Evolutionary conservation across 768 basidiomycete genomes (phyloP).

Genomic region (Chiua virens): DNA sequence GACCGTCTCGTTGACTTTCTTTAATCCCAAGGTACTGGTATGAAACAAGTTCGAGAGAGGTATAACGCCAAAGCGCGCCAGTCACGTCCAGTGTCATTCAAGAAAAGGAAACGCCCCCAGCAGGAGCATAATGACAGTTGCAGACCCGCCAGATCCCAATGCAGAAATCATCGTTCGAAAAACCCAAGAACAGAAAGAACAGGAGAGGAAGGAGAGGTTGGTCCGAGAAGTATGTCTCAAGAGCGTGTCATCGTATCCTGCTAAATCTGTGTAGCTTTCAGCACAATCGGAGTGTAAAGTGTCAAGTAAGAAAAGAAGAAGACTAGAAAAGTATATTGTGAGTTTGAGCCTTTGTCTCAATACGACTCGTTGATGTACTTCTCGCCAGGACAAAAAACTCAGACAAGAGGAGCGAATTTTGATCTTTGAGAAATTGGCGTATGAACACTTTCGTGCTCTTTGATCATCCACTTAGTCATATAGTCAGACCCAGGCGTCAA

Average conservation of each 20-base stretch:
- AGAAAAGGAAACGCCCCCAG: constrained; percentile 56
- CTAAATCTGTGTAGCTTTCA: constrained; percentile 22
- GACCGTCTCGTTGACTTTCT: no score
- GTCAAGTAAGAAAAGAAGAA: constrained; percentile 82
- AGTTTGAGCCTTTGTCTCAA: constrained; percentile 25
- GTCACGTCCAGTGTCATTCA: constrained; percentile 57
- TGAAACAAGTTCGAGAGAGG: constrained; percentile 30
- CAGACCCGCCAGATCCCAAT: constrained; percentile 49
- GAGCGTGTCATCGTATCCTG: not conserved
- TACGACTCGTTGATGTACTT: not conserved
- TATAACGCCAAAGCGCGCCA: constrained; percentile 71
- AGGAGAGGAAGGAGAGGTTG: constrained; percentile 57
- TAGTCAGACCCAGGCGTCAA: constrained; percentile 76
- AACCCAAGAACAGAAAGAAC: constrained; percentile 58
- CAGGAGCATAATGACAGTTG: constrained; percentile 21
- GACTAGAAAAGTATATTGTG: constrained; percentile 91
- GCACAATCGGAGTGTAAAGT: constrained; percentile 67
- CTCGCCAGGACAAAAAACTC: constrained; percentile 78
- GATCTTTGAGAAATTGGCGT: constrained; percentile 84
- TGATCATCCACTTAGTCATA: constrained; percentile 14
- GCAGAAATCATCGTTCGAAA: constrained; percentile 59
- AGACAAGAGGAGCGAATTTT: constrained; percentile 82
- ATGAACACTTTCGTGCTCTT: constrained; percentile 25
- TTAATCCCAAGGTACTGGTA: not conserved
- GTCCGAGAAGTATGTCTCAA: constrained; percentile 54